Evolutionary conservation across 495 filamentous ascomycete genomes (phyloP), one percentile per base, ranked within the genome.

Genomic region (Usnea hakonensis): DNA sequence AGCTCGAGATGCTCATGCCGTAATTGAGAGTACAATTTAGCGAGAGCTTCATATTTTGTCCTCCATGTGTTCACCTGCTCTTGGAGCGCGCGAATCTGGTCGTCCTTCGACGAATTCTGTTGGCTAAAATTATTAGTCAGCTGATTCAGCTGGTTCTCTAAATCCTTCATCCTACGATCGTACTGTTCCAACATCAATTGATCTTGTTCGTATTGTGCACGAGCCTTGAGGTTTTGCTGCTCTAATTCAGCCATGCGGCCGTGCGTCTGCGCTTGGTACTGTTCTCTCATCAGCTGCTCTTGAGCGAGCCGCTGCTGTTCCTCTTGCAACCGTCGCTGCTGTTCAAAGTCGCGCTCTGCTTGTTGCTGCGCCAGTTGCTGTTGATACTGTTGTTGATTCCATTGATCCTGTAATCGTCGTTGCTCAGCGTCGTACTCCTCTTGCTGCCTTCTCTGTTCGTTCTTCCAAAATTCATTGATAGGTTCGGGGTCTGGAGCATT

Each of bases 401-500:
- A 87, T 65, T 93, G 90, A 58, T 90, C 84, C 69, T 94, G 87
- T 35, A 98, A 77, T 19, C 91, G 85, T 32, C 86, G 83, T 73
- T 98, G 94, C 73, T 98, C 91, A 32, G 91, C 90, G 67, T 91
- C 94, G 68, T 91, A 97, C 70, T 96, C 91, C 59, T 90, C 86
- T 70, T 98, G 93, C 70, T 97, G 90, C 50, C 90, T 81, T 64
- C 84, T 82, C 62, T 95, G 88, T 71, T 96, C 91, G 67, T 85
- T 91, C 73, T 92, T 92, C 94, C 94, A 98, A 73, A 98, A 98
- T 70, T 97, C 95, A 61, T 87, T 88, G 70, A 98, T 97, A 21
- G 95, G 90, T 69, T 95, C 94, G 9, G 94, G 94, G 67, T 97
- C 94, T 5, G 77, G 74, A 9, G 87, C 82, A 4, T 78, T 70